phyloP scores from a whole-genome alignment of 306 rosid genomes.

The Citrullus colocynthis region DNA sequence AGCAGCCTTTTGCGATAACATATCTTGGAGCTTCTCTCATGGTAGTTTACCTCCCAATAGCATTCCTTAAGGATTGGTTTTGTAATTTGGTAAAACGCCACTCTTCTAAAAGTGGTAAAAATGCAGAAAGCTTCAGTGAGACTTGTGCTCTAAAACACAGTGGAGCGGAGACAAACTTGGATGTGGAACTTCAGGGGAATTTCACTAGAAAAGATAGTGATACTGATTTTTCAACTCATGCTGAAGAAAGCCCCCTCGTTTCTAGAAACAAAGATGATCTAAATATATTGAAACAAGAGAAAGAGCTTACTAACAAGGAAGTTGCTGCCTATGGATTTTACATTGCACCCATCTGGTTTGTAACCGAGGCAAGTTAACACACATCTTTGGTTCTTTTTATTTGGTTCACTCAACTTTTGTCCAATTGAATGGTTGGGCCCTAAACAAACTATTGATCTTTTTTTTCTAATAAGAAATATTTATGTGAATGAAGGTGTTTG shows the following conservation, averaged over 20 bases:
- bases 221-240: constrained; percentile 33
- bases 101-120: constrained; percentile 56
- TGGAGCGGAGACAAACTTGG: constrained; percentile 35
- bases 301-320: constrained; percentile 42
- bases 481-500: neutral
- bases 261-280: constrained; percentile 42
- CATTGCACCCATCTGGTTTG: constrained; percentile 93
- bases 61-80: constrained; percentile 84
- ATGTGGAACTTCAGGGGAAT: constrained; percentile 36
- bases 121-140: constrained; percentile 29
- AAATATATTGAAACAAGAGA: constrained; percentile 29
- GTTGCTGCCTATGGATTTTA: constrained; percentile 77
- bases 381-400: constrained; percentile 8
- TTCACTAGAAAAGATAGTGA: constrained; percentile 57
- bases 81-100: constrained; percentile 36
- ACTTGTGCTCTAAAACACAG: constrained; percentile 28
- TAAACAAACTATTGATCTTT: neutral
- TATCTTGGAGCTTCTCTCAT: constrained; percentile 98
- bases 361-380: constrained; percentile 61
- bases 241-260: constrained; percentile 58
- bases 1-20: constrained; percentile 95
- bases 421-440: neutral
- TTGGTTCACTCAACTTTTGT: neutral
- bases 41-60: constrained; percentile 96
- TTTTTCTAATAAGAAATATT: neutral